A percentile compares a stretch with the other conserved stretches of the same genome.
These are phyloP conservation scores for Tinospora cordifolia DNA, from an alignment of 164 flowering plant species.

Conservation along the genomic window DNA sequence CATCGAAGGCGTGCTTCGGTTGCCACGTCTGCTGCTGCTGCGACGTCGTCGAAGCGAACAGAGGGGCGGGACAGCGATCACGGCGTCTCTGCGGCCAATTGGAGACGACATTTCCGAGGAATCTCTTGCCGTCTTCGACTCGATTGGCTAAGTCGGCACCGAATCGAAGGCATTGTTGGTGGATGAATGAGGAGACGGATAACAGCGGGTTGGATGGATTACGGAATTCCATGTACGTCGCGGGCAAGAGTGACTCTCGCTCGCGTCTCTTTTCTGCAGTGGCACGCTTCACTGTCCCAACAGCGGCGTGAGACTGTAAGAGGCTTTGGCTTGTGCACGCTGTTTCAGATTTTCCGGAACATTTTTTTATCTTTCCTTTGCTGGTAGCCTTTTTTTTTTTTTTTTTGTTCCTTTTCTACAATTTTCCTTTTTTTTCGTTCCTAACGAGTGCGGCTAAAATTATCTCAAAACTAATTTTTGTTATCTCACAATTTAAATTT, in stretches of 20 bases:
- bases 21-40: conserved; percentile 29
- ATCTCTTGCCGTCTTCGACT: conserved; percentile 42
- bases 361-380: too few species aligned
- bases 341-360: too few species aligned
- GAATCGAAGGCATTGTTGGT: conserved; percentile 43
- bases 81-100: conserved; percentile 7
- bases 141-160: conserved; percentile 45
- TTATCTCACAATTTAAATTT: too few species aligned
- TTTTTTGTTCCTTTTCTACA: too few species aligned
- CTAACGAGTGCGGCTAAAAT: too few species aligned
- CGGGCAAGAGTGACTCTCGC: too few species aligned
- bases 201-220: conserved; percentile 40
- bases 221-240: conserved; percentile 26
- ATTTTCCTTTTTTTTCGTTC: too few species aligned
- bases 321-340: too few species aligned
- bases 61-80: conserved; percentile 18
- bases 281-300: too few species aligned
- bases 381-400: not conserved
- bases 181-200: conserved; percentile 53
- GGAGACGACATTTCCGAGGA: conserved; percentile 23
- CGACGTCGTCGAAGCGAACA: conserved; percentile 42
- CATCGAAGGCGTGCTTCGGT: conserved; percentile 32
- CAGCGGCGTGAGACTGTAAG: too few species aligned
- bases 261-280: too few species aligned
- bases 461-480: too few species aligned